Evolutionary conservation across 2,329 filamentous ascomycete genomes (phyloP), one percentile per base, ranked within the genome.

Genomic region (Aaosphaeria arxii): DNA sequence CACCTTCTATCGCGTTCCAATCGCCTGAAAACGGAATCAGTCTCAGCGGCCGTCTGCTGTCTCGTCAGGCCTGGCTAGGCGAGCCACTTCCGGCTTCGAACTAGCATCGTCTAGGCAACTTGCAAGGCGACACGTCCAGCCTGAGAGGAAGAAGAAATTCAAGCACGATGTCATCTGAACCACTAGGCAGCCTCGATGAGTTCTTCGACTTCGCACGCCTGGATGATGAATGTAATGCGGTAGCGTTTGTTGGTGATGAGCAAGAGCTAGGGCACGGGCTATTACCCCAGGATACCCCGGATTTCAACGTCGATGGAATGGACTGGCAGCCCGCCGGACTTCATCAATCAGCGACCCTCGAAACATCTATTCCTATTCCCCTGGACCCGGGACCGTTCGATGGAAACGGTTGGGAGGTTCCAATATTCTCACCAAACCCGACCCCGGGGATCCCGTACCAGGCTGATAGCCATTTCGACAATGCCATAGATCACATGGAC

Each of bases 171-270:
- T 9, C 41, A 9, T 11, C 28, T 7, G 41, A 43, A 11, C 6
- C 41, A 11, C 17, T 32, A 17, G 41, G 30, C 41, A 43, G 31
- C 43, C 38, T 69, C 46, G 57, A 67, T 30, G 66, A 67, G 38
- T 69, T 69, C 56, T 69, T 69, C 47, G 66, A 69, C 47, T 69
- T 69, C 50, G 53, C 56, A n/a, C 55, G 54, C 28, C 50, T 67
- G 33, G 63, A 67, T 30, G 48, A 52, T 11, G 58, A 66, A 36
- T 24, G 17, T 43, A 45, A 47, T 40, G 49, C 38, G 28, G 39
- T 24, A 24, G 17, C 17, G 17, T 24, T 11, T 41, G 17, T 41
- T 28, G 5, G 41, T n/a, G 47, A 54, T 44, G 29, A 13, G 29
- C 44, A 40, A 7, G 30, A 46, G 40, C n/a, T 42, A 28, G 30